Evolutionary conservation across 768 basidiomycete species (phyloP).

Genomic region (Collybiopsis confluens): DNA sequence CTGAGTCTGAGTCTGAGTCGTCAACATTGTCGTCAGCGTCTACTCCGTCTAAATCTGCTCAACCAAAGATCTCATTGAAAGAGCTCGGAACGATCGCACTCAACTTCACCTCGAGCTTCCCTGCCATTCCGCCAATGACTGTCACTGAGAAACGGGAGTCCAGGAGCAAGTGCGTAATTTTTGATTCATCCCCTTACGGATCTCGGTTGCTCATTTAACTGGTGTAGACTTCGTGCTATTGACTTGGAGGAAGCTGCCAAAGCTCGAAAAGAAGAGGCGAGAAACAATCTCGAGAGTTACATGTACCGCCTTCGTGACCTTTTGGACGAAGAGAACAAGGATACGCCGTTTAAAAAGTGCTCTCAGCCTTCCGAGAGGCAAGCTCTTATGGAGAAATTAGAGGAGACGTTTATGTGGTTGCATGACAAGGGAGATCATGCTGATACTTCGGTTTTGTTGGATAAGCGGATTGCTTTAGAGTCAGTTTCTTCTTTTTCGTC

Average conservation of each 20-base stretch:
- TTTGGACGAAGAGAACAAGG: slow-evolving; percentile 57
- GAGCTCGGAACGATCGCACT: slow-evolving; percentile 63
- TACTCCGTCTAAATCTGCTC: slow-evolving; percentile 28
- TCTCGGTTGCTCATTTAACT: background rate
- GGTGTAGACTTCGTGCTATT: slow-evolving; percentile 66
- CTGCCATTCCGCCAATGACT: slow-evolving; percentile 73
- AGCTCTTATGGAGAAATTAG: slow-evolving; percentile 59
- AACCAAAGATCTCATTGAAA: slow-evolving; percentile 25
- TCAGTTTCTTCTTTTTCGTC: slow-evolving; percentile 36
- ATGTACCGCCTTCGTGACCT: slow-evolving; percentile 89
- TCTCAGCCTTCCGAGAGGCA: slow-evolving; percentile 71
- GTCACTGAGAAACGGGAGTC: slow-evolving; percentile 71
- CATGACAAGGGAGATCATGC: slow-evolving; percentile 81
- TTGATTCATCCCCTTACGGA: background rate
- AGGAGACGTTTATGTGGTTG: slow-evolving; percentile 80
- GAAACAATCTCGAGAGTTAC: slow-evolving; percentile 88
- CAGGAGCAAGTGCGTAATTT: slow-evolving; percentile 56
- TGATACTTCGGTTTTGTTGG: slow-evolving; percentile 66
- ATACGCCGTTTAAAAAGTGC: slow-evolving; percentile 81
- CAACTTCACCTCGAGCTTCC: slow-evolving; percentile 56
- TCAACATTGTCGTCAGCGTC: slow-evolving; percentile 30
- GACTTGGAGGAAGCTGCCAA: slow-evolving; percentile 77
- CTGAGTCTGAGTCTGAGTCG: slow-evolving; percentile 22
- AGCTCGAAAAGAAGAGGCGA: slow-evolving; percentile 79
- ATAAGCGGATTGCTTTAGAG: slow-evolving; percentile 81